A percentile compares a stretch with the other conserved stretches of the same genome.
Conservation (phyloP, 805 yeast genomes). For the Candida anglica region DNA sequence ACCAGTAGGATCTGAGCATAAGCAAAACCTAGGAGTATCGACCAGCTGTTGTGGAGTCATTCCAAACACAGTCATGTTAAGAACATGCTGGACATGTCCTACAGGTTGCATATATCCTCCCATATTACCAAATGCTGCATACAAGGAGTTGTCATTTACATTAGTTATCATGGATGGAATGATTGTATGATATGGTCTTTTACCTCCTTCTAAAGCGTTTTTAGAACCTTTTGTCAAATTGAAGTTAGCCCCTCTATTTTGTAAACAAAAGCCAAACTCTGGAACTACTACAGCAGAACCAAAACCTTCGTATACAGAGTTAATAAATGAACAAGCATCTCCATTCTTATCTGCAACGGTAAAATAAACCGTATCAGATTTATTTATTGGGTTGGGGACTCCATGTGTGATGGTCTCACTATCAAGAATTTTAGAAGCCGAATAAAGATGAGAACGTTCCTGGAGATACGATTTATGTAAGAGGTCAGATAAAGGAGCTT, state of each 20-base stretch:
- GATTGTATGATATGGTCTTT: constrained; percentile 78
- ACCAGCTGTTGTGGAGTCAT: constrained; percentile 69
- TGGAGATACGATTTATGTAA: constrained; percentile 47
- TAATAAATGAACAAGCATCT: constrained; percentile 79
- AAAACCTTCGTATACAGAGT: constrained; percentile 65
- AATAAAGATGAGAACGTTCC: constrained; percentile 46
- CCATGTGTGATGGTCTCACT: constrained; percentile 44
- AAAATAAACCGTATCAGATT: constrained; percentile 71
- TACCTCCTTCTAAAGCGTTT: constrained; percentile 63
- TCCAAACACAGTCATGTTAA: constrained; percentile 61
- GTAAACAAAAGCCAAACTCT: constrained; percentile 62
- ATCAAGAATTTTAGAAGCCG: constrained; percentile 32
- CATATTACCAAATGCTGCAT: constrained; percentile 76
- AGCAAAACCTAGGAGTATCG: constrained; percentile 71
- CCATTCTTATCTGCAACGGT: constrained; percentile 63
- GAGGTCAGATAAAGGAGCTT: constrained; percentile 36
- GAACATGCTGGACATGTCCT: constrained; percentile 74
- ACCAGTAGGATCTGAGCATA: constrained; percentile 48
- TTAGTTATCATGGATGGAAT: constrained; percentile 77
- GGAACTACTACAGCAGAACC: constrained; percentile 71
- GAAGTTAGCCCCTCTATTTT: constrained; percentile 77
- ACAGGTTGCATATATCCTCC: constrained; percentile 88
- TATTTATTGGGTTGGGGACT: constrained; percentile 53
- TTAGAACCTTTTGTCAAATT: constrained; percentile 52
- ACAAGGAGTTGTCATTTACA: constrained; percentile 40